A percentile compares a stretch with the other conserved stretches of the same genome.
Conservation (phyloP, 495 filamentous ascomycete species). For the Penicillium ochrochloron region DNA sequence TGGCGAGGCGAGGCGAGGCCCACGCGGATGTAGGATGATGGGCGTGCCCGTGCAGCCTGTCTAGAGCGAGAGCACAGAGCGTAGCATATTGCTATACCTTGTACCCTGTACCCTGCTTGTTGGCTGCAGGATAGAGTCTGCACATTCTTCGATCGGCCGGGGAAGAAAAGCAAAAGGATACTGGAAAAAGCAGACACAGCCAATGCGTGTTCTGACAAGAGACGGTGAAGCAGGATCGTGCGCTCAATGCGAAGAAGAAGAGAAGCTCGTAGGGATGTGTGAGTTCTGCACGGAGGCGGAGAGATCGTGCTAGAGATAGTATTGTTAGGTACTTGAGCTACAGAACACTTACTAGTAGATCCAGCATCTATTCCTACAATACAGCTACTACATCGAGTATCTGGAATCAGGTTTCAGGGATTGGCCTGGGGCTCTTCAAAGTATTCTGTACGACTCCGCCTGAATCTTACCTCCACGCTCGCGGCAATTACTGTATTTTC, state of each 20-base stretch:
- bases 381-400: neutral
- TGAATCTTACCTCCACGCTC: neutral
- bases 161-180: neutral
- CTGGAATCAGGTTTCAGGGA: neutral
- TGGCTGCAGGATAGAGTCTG: neutral
- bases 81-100: neutral
- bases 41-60: constrained; percentile 3
- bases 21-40: neutral
- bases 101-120: neutral
- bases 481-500: neutral
- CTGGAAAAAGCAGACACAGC: neutral
- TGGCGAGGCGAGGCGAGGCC: constrained; percentile 19
- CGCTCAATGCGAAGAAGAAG: neutral
- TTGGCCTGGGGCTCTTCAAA: neutral
- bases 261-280: neutral
- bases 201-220: constrained; percentile 16
- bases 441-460: neutral
- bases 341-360: neutral
- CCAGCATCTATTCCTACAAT: neutral
- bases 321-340: neutral
- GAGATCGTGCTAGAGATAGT: neutral
- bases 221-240: constrained; percentile 21
- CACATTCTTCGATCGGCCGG: constrained; percentile 12
- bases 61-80: neutral
- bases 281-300: neutral